Conservation (phyloP, 1,284 basidiomycete genomes). For the Sporisorium iseilematis-ciliati region DNA sequence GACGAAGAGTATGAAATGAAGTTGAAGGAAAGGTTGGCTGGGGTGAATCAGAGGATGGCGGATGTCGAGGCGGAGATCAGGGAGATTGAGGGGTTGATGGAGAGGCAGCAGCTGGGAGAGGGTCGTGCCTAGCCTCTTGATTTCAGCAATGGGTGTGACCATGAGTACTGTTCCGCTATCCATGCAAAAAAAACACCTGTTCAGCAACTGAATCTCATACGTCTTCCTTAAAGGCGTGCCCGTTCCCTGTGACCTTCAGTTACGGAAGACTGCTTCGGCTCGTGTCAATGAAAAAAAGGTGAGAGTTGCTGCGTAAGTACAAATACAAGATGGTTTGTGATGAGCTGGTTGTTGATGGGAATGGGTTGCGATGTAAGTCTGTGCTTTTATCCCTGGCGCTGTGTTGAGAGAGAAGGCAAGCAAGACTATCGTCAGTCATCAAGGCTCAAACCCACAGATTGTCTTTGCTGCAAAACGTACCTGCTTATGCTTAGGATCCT, state of each 20-base stretch:
- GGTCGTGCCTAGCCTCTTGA: not conserved
- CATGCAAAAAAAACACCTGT: no score
- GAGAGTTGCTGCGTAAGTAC: conserved; percentile 8
- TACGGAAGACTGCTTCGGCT: no score
- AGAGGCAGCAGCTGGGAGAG: conserved; percentile 7
- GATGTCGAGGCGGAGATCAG: conserved; percentile 41
- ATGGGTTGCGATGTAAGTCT: not conserved
- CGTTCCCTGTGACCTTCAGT: no score
- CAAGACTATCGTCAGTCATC: not conserved
- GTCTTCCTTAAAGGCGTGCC: no score
- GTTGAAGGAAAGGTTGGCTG: conserved; percentile 29
- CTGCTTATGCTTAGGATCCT: conserved; percentile 98
- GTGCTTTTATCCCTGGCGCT: conserved; percentile 14
- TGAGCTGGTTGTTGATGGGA: not conserved
- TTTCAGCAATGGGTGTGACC: not conserved
- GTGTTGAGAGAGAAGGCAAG: not conserved
- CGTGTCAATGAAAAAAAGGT: not conserved
- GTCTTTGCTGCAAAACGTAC: conserved; percentile 73
- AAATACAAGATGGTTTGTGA: conserved; percentile 19
- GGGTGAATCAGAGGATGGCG: conserved; percentile 42
- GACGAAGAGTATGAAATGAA: conserved; percentile 56
- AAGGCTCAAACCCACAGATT: no score
- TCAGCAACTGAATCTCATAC: no score
- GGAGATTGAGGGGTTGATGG: conserved; percentile 35
- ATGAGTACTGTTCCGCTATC: no score